Evolutionary conservation across 495 filamentous ascomycete species (phyloP).

Genomic region (Talaromyces adpressus): DNA sequence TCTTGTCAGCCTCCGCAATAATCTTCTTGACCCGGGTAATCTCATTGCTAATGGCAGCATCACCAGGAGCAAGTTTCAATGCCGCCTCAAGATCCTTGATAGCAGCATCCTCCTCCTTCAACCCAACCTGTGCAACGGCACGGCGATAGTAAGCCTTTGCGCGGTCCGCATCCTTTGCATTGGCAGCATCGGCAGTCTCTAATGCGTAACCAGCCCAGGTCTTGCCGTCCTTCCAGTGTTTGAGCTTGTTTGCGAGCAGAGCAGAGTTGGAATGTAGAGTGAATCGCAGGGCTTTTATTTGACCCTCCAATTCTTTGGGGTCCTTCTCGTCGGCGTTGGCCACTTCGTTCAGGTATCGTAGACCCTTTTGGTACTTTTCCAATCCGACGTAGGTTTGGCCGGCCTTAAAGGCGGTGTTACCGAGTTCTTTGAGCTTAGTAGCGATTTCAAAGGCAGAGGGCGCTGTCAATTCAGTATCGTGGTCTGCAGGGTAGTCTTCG

Average conservation of each 20-base stretch:
- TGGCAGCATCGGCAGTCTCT: constrained; percentile 46
- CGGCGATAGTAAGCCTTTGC: constrained; percentile 85
- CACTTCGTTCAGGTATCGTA: constrained; percentile 90
- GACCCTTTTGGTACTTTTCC: constrained; percentile 95
- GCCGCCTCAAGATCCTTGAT: constrained; percentile 73
- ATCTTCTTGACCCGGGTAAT: constrained; percentile 68
- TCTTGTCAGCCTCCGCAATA: constrained; percentile 63
- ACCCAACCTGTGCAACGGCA: constrained; percentile 60
- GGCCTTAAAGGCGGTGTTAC: constrained; percentile 75
- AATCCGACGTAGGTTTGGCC: constrained; percentile 63
- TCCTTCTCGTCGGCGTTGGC: constrained; percentile 61
- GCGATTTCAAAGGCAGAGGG: constrained; percentile 56
- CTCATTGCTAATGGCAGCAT: constrained; percentile 70
- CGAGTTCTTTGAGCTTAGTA: constrained; percentile 47
- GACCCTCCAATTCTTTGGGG: constrained; percentile 53
- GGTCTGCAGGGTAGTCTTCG: constrained; percentile 95
- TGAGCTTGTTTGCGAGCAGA: constrained; percentile 73
- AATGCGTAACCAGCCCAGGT: constrained; percentile 68
- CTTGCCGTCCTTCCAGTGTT: constrained; percentile 59
- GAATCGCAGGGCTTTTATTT: constrained; percentile 69
- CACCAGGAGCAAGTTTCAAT: constrained; percentile 63
- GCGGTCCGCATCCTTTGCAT: constrained; percentile 65
- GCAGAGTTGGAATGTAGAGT: constrained; percentile 72
- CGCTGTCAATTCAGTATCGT: constrained; percentile 59
- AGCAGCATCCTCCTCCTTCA: constrained; percentile 84